phyloP scores from a whole-genome alignment of 306 rosid species.

The Purshia tridentata region DNA sequence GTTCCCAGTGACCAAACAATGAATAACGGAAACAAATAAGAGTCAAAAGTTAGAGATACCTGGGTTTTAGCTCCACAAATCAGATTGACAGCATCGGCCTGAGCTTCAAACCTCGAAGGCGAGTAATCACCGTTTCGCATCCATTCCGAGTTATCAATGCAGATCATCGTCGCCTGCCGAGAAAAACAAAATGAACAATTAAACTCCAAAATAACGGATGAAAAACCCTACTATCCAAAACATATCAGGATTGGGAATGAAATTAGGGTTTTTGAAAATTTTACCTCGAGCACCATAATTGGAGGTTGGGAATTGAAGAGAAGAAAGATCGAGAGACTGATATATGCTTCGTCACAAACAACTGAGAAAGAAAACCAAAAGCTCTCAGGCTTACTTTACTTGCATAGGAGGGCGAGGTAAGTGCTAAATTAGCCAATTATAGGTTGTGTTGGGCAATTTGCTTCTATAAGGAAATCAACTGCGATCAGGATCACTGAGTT shows the following conservation, averaged over 20 bases:
- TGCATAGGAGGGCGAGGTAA: conserved; percentile 3
- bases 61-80: conserved; percentile 98
- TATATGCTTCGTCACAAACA: background rate
- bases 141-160: conserved; percentile 97
- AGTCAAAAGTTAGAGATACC: conserved; percentile 29
- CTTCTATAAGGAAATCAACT: background rate
- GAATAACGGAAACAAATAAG: background rate
- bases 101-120: conserved; percentile 89
- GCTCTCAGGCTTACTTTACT: background rate
- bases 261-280: conserved; percentile 15
- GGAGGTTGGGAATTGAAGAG: conserved; percentile 28
- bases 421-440: background rate
- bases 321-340: conserved; percentile 11
- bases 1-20: conserved; percentile 5
- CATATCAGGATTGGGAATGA: too few species aligned
- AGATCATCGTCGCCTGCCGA: conserved; percentile 87
- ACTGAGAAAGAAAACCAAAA: background rate
- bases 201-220: background rate
- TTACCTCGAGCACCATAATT: conserved; percentile 93
- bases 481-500: background rate
- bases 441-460: background rate
- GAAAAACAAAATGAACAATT: background rate
- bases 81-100: conserved; percentile 82
- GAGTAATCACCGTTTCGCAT: conserved; percentile 92
- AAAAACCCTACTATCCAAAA: too few species aligned